phyloP scores from a whole-genome alignment of 768 basidiomycete genomes.

The Rhizopogon sp. region DNA sequence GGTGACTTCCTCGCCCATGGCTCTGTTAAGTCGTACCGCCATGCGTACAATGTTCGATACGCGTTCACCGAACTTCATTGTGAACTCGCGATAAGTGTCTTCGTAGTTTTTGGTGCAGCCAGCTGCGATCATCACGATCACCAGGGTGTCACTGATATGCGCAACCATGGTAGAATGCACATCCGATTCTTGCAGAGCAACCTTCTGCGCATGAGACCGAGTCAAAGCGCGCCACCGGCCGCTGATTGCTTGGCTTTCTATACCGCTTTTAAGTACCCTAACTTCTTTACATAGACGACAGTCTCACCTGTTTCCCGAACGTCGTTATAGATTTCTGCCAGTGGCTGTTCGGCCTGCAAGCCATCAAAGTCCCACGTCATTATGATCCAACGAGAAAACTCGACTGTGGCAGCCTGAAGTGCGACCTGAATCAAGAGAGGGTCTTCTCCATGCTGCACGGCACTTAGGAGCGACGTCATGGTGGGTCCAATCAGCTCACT shows the following conservation, averaged over 20 bases:
- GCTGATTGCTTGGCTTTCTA: conserved; percentile 48
- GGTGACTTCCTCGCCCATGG: conserved; percentile 54
- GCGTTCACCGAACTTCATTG: conserved; percentile 30
- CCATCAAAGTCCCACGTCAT: conserved; percentile 30
- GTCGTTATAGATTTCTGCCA: conserved; percentile 30
- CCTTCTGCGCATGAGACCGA: conserved; percentile 35
- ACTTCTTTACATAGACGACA: not conserved
- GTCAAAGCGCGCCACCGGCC: conserved; percentile 57
- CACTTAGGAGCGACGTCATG: conserved; percentile 19
- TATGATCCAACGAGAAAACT: conserved; percentile 29
- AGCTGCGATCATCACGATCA: conserved; percentile 36
- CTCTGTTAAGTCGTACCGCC: conserved; percentile 33
- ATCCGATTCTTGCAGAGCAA: conserved; percentile 26
- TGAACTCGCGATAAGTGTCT: conserved; percentile 24
- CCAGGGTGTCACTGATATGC: conserved; percentile 39
- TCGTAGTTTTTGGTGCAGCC: conserved; percentile 32
- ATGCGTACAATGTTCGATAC: conserved; percentile 29
- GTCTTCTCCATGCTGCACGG: conserved; percentile 22
- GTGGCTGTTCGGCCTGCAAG: conserved; percentile 22
- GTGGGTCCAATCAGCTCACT: conserved; percentile 27
- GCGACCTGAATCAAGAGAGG: conserved; percentile 37
- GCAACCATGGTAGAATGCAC: conserved; percentile 34
- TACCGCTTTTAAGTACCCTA: not conserved
- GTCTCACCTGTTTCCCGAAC: conserved; percentile 39
- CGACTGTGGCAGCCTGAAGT: conserved; percentile 27